Percentiles rank a stretch among this genome's conserved stretches.
Evolutionary conservation across 164 flowering plant genomes (phyloP).

Genomic region (Magnolia sinica): DNA sequence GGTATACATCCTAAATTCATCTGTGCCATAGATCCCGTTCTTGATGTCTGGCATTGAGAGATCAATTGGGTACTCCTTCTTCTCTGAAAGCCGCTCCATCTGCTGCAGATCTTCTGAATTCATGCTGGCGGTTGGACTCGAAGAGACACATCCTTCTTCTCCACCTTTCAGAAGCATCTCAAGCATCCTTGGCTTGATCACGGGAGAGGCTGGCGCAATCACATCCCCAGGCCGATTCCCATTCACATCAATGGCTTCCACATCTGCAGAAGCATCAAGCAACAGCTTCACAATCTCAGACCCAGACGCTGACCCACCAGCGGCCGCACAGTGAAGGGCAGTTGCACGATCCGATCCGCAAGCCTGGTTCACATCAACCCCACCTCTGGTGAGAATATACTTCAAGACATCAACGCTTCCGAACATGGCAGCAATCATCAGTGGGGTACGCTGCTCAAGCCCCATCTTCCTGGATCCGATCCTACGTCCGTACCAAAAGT

Average conservation of each 20-base stretch:
- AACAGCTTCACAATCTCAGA: conserved; percentile 47
- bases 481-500: conserved; percentile 19
- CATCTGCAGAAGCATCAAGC: conserved; percentile 42
- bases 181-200: conserved; percentile 25
- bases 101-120: conserved; percentile 21
- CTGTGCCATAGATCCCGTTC: conserved; percentile 54
- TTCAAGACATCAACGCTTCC: conserved; percentile 63
- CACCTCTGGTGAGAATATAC: conserved; percentile 39
- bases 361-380: conserved; percentile 53
- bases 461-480: conserved; percentile 59
- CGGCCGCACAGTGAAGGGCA: conserved; percentile 88
- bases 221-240: conserved; percentile 48
- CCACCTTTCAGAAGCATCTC: conserved; percentile 26
- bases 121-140: conserved; percentile 34
- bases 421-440: conserved; percentile 76
- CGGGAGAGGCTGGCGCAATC: conserved; percentile 34
- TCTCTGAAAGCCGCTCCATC: background rate
- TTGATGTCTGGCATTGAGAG: conserved; percentile 63
- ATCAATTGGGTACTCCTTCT: conserved; percentile 48
- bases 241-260: conserved; percentile 25
- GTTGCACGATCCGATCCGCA: conserved; percentile 72
- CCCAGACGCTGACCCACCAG: conserved; percentile 59
- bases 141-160: conserved; percentile 13
- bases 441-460: conserved; percentile 69
- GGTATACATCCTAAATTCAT: conserved; percentile 65